Percentiles rank a stretch among this genome's conserved stretches.
phyloP scores from a whole-genome alignment of 768 basidiomycete genomes.

The Strobilomyces confusus region DNA sequence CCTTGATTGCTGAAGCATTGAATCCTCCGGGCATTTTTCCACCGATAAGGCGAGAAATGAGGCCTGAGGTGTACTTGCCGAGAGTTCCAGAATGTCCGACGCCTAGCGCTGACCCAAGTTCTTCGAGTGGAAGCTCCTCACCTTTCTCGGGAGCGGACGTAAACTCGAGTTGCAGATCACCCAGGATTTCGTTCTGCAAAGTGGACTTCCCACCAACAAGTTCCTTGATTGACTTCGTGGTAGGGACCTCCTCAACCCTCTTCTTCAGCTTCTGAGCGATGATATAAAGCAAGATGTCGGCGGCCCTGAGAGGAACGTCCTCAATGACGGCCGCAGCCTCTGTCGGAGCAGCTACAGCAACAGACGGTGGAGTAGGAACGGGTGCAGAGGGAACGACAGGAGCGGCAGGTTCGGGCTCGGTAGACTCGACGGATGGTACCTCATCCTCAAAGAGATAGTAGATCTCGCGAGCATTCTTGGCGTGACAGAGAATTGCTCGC shows the following conservation, averaged over 20 bases:
- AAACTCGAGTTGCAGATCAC: conserved; percentile 95
- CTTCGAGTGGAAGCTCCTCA: conserved; percentile 94
- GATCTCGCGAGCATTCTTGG: conserved; percentile 95
- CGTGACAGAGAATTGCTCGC: conserved; percentile 84
- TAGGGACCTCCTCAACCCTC: conserved; percentile 79
- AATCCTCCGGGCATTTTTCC: conserved; percentile 99
- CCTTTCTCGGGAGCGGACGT: conserved; percentile 95
- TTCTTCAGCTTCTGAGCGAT: conserved; percentile 99
- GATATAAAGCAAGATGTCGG: conserved; percentile 81
- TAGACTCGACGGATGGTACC: conserved; percentile 27
- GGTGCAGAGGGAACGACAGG: conserved; percentile 38
- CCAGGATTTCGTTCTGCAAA: conserved; percentile 96
- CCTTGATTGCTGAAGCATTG: conserved; percentile 88
- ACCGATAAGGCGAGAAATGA: conserved; percentile 88
- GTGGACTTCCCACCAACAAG: conserved; percentile 98
- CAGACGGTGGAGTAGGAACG: conserved; percentile 39
- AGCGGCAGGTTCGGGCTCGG: conserved; percentile 34
- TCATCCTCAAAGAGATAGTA: conserved; percentile 98
- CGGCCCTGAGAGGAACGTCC: conserved; percentile 87
- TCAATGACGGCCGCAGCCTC: conserved; percentile 74
- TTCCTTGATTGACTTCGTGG: conserved; percentile 95
- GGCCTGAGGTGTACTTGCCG: conserved; percentile 89
- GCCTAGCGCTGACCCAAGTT: conserved; percentile 82
- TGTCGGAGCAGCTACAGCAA: conserved; percentile 44
- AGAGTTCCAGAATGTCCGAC: conserved; percentile 80